Base-by-base conservation (phyloP, 139 green algal species). In the Protoeuglena noctilucae region DNA sequence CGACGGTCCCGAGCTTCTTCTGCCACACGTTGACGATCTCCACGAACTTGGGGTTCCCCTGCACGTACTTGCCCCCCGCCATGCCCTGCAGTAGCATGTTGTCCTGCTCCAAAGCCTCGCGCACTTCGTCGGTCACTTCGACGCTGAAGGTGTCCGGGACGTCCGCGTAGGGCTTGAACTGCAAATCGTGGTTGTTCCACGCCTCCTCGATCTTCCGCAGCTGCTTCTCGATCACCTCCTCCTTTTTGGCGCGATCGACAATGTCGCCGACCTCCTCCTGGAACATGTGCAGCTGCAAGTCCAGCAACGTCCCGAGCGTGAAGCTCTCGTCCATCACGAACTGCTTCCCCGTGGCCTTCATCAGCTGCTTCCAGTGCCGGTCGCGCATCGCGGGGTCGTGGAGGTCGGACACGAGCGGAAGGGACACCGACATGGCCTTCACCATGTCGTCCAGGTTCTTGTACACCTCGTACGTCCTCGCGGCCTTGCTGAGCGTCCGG, bases 21-120 rank as follows among this genome's bases (percentile, higher is more conserved):
- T 95, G 87, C 84, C 81, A 95, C 30, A 67, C 68, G 18, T 69
- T 67, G 22, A 94, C 86, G 0, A 73, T 66, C 50, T 92, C 81
- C 40, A 79, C 51, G 68, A 95, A 95, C 61, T 82, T 82, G 23
- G 78, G 67, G 70, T 94, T 93, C 55, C 73, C 79, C 74, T 86
- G 76, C 12, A 93, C 84, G 58, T 93, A 90, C 58, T 89, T 89
- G 63, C 84, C 71, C 19, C 65, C 69, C 12, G 59, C 77, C 72
- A 95, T 79, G 67, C 80, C 88, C 65, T 95, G 86, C 57, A 95
- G 74, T 59, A 71, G 58, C 39, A 95, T 66, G 63, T 87, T 89
- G 74, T 95, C 86, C 14, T 63, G 80, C 70, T 95, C 86, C 56
- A 94, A 73, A 2, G 73, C 62, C 62, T 90, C 82, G 17, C 68